Evolutionary conservation across 495 filamentous ascomycete genomes (phyloP).

Genomic region (Patellaria atrata): DNA sequence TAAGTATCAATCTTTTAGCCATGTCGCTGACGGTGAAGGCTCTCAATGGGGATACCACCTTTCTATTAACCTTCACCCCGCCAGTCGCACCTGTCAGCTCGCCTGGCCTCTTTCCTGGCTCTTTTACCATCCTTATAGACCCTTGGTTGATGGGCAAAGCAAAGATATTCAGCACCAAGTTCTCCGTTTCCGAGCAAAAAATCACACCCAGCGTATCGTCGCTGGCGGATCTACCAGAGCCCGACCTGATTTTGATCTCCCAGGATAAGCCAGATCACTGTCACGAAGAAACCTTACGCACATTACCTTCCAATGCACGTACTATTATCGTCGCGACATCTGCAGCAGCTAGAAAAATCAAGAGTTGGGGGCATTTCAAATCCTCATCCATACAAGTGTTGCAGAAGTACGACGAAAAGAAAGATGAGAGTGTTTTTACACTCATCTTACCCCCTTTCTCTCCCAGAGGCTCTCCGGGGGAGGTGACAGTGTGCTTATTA

Average conservation of each 20-base stretch:
- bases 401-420: conserved; percentile 31
- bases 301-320: conserved; percentile 37
- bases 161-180: conserved; percentile 44
- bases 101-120: conserved; percentile 28
- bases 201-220: conserved; percentile 38
- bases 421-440: conserved; percentile 32
- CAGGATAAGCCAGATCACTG: conserved; percentile 60
- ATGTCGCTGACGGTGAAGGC: conserved; percentile 55
- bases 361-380: conserved; percentile 51
- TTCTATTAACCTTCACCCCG: conserved; percentile 50
- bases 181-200: conserved; percentile 36
- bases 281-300: conserved; percentile 48
- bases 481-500: conserved; percentile 51
- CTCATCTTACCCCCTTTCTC: conserved; percentile 34
- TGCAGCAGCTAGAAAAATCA: conserved; percentile 43
- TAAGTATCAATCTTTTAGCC: conserved; percentile 1
- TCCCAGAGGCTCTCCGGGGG: conserved; percentile 36
- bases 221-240: conserved; percentile 43
- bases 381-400: conserved; percentile 37
- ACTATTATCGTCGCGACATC: conserved; percentile 53
- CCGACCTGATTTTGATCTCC: conserved; percentile 53
- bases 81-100: conserved; percentile 23
- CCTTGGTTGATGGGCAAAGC: conserved; percentile 54
- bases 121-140: conserved; percentile 54
- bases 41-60: conserved; percentile 57